Percentiles rank a stretch among this genome's conserved stretches.
These are phyloP conservation scores for Acanthamoeba sp. DNA, from an alignment of 208 protist genomes.

Conservation along the genomic window DNA sequence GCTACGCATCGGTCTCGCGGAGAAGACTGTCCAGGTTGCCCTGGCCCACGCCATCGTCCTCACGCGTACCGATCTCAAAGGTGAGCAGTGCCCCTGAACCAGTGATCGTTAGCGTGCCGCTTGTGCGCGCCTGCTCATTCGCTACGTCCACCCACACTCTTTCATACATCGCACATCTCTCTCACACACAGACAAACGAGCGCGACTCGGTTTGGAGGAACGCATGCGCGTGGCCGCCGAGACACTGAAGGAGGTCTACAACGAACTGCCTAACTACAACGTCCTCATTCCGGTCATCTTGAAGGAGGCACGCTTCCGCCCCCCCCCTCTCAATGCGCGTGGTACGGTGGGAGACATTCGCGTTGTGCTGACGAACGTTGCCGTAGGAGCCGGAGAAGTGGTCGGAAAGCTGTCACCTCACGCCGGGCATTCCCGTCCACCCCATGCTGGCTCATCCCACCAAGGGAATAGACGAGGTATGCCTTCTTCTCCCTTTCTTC, in stretches of 20 bases:
- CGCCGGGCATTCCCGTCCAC: conserved; percentile 96
- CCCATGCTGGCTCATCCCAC: conserved; percentile 99
- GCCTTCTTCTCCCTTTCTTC: conserved; percentile 82
- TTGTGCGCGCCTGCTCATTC: neutral
- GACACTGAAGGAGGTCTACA: conserved; percentile 79
- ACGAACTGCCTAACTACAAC: conserved; percentile 90
- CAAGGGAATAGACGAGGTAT: conserved; percentile 93
- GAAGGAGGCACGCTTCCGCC: neutral
- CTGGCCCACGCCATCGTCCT: conserved; percentile 88
- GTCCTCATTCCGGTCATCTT: conserved; percentile 84
- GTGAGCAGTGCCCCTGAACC: neutral
- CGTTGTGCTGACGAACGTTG: neutral
- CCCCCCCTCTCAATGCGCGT: too few relatives aligned
- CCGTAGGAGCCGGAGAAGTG: conserved; percentile 30
- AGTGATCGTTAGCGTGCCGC: neutral
- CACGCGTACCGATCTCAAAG: conserved; percentile 22
- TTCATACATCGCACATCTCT: too few relatives aligned
- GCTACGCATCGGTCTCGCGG: conserved; percentile 97
- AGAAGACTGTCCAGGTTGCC: conserved; percentile 95
- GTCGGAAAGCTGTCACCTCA: conserved; percentile 80
- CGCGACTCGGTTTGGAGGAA: neutral
- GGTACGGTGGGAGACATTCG: too few relatives aligned
- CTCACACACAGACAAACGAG: neutral
- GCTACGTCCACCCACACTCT: too few relatives aligned
- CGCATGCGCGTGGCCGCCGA: neutral